Evolutionary conservation across 805 yeast species (phyloP), one percentile per base, ranked within the genome.

Genomic region (Metschnikowia peoriensis): DNA sequence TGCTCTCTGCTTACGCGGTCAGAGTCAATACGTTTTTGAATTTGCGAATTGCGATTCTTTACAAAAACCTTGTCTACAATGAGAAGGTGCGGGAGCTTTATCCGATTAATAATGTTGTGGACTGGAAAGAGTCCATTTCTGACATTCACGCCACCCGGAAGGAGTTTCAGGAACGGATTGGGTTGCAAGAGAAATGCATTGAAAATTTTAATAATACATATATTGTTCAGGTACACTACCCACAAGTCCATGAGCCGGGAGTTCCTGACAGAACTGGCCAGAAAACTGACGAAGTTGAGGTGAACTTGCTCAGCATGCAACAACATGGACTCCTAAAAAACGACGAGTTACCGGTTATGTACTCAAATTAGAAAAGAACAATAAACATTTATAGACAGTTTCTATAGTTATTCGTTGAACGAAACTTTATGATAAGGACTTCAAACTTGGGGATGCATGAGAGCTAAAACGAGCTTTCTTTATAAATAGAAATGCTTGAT

Each of bases 11-110:
- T 16, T 72, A 73, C 53, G 63, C 69, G 32, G 62, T 70, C 6
- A 57, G 78, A 32, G 35, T 68, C n/a, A 53, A 59, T 14, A 64
- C 68, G 7, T 73, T 67, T 50, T 62, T 73, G 41, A 66, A 61
- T 47, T 51, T 52, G 40, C 59, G 78, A 35, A 50, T 70, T 11
- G 52, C 57, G 12, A 53, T 67, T 8, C 60, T 73, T 44, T 72
- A 73, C 57, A 60, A 63, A 47, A 55, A 57, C 11, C 52, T 68
- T 16, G 70, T 73, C 9, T 63, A 64, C 51, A 66, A 65, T 45
- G 52, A 52, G 37, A 51, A 53, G 14, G 61, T 63, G 8, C 59
- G 61, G 34, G 53, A 54, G 28, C 35, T 58, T 7, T 65, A 66
- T 46, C 67, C 67, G 4, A 62, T 64, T 29, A 60, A 60, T 29